Conservation (phyloP, 441 rosid genomes). For the Cnidoscolus chayamansa region DNA sequence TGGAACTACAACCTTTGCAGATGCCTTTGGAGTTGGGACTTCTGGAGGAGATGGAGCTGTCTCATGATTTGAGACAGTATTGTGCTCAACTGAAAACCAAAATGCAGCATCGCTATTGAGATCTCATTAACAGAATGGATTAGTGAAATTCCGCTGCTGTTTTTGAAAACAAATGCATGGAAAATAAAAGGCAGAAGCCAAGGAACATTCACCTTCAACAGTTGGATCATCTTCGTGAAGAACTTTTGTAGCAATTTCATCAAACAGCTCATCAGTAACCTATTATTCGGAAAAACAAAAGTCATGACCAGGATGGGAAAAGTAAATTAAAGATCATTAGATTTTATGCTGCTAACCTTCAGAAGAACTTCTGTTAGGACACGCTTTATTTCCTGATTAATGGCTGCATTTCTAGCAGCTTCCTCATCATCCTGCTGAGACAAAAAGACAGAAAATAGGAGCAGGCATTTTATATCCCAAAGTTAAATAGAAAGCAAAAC, state of each 20-base stretch:
- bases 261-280: slow-evolving; percentile 93
- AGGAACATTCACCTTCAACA: slow-evolving; percentile 50
- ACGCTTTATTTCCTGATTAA: slow-evolving; percentile 93
- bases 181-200: slow-evolving; percentile 15
- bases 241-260: slow-evolving; percentile 91
- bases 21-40: slow-evolving; percentile 41
- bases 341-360: slow-evolving; percentile 52
- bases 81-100: slow-evolving; percentile 40
- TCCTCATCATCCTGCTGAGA: slow-evolving; percentile 71
- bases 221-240: slow-evolving; percentile 64
- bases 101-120: slow-evolving; percentile 13
- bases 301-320: slow-evolving; percentile 21
- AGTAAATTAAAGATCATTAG: slow-evolving; percentile 20
- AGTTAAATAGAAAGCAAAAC: not conserved
- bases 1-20: slow-evolving; percentile 49
- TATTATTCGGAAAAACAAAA: slow-evolving; percentile 40
- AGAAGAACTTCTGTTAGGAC: slow-evolving; percentile 91
- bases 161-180: slow-evolving; percentile 15
- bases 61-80: slow-evolving; percentile 33
- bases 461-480: slow-evolving; percentile 6
- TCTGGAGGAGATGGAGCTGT: slow-evolving; percentile 35
- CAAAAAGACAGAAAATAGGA: slow-evolving; percentile 10
- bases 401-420: slow-evolving; percentile 62
- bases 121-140: slow-evolving; percentile 10
- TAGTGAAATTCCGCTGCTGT: slow-evolving; percentile 12